Evolutionary conservation across 2,329 filamentous ascomycete species (phyloP).

Genomic region (Aureobasidium mangrovei): DNA sequence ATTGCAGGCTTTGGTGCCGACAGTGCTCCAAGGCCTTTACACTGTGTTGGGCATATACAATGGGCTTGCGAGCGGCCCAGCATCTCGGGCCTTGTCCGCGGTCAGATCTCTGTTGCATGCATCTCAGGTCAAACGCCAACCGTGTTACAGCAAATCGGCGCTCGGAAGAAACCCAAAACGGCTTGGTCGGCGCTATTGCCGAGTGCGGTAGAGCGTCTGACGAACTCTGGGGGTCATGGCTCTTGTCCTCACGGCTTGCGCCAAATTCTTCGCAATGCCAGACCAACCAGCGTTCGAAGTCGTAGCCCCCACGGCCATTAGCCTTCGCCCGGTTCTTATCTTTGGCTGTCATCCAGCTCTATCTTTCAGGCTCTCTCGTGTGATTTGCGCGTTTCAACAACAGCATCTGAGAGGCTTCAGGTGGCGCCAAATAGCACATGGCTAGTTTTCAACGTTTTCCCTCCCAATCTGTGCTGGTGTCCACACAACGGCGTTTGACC

Average conservation of each 20-base stretch:
- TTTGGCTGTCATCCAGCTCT: constrained; percentile 1
- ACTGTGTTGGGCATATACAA: too few relatives aligned
- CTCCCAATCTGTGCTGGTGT: constrained; percentile 4
- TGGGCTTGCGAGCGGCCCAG: not conserved
- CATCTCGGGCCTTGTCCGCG: too few relatives aligned
- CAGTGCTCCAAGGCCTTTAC: not conserved
- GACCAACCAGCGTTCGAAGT: not conserved
- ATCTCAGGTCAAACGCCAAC: not conserved
- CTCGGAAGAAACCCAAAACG: not conserved
- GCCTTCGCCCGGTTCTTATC: not conserved
- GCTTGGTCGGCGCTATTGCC: not conserved
- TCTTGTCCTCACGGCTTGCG: too few relatives aligned
- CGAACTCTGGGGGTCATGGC: not conserved
- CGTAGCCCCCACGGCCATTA: not conserved
- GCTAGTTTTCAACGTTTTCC: constrained; percentile 11
- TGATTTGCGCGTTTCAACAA: constrained; percentile 10
- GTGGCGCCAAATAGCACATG: constrained; percentile 9
- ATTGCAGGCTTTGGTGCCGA: not conserved
- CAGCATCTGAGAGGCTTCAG: not conserved
- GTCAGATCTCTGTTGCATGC: not conserved
- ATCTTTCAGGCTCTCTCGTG: not conserved
- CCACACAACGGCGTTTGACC: constrained; percentile 12
- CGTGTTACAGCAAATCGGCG: not conserved
- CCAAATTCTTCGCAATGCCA: not conserved
- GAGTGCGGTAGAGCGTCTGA: not conserved